These are phyloP conservation scores for Durotheca rogersii DNA, from an alignment of 495 filamentous ascomycete genomes.

Conservation along the genomic window DNA sequence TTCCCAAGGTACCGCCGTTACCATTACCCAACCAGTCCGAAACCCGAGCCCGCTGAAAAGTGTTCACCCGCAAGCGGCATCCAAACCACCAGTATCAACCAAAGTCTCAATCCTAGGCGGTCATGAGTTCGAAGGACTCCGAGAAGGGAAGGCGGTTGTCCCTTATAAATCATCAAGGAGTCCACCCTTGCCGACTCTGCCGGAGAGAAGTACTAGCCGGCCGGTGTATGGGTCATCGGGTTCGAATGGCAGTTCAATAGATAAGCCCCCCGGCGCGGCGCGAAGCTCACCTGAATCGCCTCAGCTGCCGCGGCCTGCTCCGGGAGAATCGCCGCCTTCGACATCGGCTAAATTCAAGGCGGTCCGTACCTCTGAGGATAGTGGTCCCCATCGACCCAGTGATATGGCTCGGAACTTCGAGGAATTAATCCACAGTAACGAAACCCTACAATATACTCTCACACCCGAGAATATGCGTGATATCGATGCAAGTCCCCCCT, in stretches of 20 bases:
- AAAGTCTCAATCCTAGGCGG: constrained; percentile 41
- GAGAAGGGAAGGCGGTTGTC: constrained; percentile 35
- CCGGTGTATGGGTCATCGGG: constrained; percentile 25
- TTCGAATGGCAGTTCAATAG: constrained; percentile 14
- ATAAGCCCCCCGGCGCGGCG: constrained; percentile 9
- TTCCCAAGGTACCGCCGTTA: constrained; percentile 11
- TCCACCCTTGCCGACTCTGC: constrained; percentile 38
- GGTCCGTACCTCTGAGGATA: constrained; percentile 53
- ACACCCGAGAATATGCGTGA: constrained; percentile 88
- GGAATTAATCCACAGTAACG: constrained; percentile 81
- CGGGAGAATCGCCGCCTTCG: constrained; percentile 39
- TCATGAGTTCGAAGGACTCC: constrained; percentile 22
- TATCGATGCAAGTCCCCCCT: constrained; percentile 64
- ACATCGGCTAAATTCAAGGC: constrained; percentile 48
- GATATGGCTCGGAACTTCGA: constrained; percentile 65
- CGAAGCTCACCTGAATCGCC: constrained; percentile 31
- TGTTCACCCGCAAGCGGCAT: constrained; percentile 11
- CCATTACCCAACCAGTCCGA: constrained; percentile 17
- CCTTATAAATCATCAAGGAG: constrained; percentile 27
- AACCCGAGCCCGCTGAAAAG: constrained; percentile 30
- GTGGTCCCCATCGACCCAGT: constrained; percentile 42
- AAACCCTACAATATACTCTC: constrained; percentile 91
- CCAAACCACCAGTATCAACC: constrained; percentile 29
- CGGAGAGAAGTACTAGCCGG: constrained; percentile 43
- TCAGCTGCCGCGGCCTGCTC: constrained; percentile 19